Base-by-base conservation (phyloP, 768 basidiomycete genomes). In the Leccinum disarticulatum region DNA sequence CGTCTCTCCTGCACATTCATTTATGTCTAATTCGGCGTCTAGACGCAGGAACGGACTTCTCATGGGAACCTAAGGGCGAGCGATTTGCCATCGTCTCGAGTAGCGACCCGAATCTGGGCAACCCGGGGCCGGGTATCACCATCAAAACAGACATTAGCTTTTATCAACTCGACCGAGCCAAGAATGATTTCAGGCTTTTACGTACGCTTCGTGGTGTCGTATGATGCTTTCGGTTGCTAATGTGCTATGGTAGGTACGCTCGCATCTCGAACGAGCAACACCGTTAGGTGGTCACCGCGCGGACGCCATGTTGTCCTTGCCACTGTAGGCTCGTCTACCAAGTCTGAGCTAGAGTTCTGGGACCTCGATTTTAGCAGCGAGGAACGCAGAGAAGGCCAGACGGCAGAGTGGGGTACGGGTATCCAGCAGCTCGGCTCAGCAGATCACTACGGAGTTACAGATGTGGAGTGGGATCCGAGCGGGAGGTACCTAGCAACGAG, bases 291-390 rank as follows among this genome's bases (percentile, higher is more conserved):
- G 97, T 95, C 94, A 14, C 95, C 97, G 41, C 87, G 91, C 55
- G 97, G 97, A 56, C 89, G 96, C 48, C 94, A 98, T 77, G 91
- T 96, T 59, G 91, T 97, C 55, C 84, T 98, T 61, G 95, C 95
- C 25, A 98, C 95, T 46, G 91, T 98, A 58, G 97, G 96, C 28
- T 95, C 93, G 9, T 90, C 93, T 11, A 87, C 84, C 68, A 98
- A 98, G 78, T 98, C 93, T 9, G 97, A 98, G 75, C 82, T 99
- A 30, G 96, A 98, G 73, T 99, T 98, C 77, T 99, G 93, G 95
- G 97, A 99, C 75, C 81, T 98, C 48, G 97, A 99, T 77, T 95
- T 97, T 73, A 88, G 83, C 64, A 81, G 80, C 61, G 84, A 86
- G 59, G 80, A 81, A 13, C 74, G 77, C 33, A 75, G 79, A 61